Evolutionary conservation across 768 basidiomycete genomes (phyloP).

Genomic region (Russula virescens): DNA sequence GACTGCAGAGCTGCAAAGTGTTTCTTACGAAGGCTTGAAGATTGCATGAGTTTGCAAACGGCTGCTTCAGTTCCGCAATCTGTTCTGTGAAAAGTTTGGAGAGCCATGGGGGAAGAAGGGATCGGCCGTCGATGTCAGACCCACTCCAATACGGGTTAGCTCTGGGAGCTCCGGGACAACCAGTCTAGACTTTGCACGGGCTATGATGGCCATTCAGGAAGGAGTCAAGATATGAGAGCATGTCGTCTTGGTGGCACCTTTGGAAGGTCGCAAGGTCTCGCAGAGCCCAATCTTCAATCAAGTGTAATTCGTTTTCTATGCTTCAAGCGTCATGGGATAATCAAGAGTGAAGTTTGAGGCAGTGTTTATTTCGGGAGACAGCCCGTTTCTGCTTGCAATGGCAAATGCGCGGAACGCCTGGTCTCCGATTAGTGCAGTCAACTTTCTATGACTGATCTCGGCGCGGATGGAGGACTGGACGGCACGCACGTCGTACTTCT

Average conservation of each 20-base stretch:
- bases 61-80: neutral
- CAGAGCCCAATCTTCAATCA: neutral
- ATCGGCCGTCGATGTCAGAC: too few relatives aligned
- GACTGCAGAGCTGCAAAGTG: neutral
- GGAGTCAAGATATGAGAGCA: neutral
- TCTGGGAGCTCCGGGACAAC: neutral
- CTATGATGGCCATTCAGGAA: neutral
- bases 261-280: neutral
- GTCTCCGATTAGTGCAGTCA: neutral
- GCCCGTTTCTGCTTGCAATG: neutral
- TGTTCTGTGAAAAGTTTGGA: neutral
- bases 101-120: neutral
- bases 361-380: neutral
- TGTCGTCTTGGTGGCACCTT: neutral
- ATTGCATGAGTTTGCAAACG: neutral
- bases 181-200: neutral
- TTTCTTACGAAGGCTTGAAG: neutral
- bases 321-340: neutral
- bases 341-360: neutral
- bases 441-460: neutral
- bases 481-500: neutral
- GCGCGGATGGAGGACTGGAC: slow-evolving; percentile 5
- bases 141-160: too few relatives aligned
- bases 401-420: neutral
- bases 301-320: neutral